Evolutionary conservation across 2,329 filamentous ascomycete genomes (phyloP).

Genomic region (Penicillium rolfsii): DNA sequence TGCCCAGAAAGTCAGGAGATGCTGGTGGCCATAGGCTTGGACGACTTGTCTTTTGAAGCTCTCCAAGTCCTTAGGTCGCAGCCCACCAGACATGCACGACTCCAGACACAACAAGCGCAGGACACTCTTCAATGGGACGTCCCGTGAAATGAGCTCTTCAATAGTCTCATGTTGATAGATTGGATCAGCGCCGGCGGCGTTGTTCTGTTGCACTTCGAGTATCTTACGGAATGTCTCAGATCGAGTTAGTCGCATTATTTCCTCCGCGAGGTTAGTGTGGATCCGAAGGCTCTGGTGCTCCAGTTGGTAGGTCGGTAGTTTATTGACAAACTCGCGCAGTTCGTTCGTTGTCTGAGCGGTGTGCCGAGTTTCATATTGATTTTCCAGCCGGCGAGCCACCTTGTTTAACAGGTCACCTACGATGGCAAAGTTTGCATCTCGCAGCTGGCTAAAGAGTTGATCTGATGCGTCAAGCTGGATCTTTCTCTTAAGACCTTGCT

Average conservation of each 20-base stretch:
- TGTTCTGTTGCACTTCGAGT: conserved; percentile 92
- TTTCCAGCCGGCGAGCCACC: conserved; percentile 81
- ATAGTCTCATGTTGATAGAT: conserved; percentile 87
- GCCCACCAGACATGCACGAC: conserved; percentile 84
- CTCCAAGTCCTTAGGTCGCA: conserved; percentile 87
- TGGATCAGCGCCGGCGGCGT: conserved; percentile 87
- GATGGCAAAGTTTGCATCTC: conserved; percentile 93
- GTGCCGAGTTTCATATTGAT: conserved; percentile 86
- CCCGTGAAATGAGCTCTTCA: conserved; percentile 90
- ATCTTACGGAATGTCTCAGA: conserved; percentile 86
- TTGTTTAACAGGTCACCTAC: conserved; percentile 88
- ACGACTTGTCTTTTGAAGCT: conserved; percentile 84
- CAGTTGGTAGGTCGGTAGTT: conserved; percentile 86
- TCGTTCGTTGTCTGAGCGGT: conserved; percentile 86
- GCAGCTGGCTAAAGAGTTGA: conserved; percentile 81
- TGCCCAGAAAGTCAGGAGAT: conserved; percentile 83
- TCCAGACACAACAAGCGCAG: conserved; percentile 87
- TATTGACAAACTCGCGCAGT: conserved; percentile 91
- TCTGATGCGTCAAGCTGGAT: conserved; percentile 88
- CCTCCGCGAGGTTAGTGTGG: conserved; percentile 89
- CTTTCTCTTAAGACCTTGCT: conserved; percentile 76
- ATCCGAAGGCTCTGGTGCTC: conserved; percentile 92
- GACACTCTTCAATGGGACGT: conserved; percentile 77
- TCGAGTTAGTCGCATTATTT: conserved; percentile 90
- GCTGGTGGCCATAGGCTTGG: conserved; percentile 93